These are phyloP conservation scores for Hyphopichia burtonii DNA, from an alignment of 1,139 yeast species.

Conservation along the genomic window DNA sequence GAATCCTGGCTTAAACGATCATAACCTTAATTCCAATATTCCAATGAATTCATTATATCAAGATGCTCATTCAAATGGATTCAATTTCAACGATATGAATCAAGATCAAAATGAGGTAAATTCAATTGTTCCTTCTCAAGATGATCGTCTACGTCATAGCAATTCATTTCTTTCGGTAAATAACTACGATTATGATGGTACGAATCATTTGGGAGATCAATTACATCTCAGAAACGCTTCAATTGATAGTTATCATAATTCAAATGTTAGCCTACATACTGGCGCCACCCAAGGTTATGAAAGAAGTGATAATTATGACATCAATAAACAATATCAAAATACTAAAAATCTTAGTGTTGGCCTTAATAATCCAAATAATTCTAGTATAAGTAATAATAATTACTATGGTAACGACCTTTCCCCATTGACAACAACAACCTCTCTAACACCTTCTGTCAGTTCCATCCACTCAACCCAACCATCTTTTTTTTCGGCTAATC, in stretches of 20 bases:
- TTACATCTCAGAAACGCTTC: conserved; percentile 15
- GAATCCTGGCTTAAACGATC: not conserved
- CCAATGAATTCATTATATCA: not conserved
- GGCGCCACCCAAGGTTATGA: not conserved
- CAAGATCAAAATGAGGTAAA: conserved; percentile 10
- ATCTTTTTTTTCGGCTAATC: conserved; percentile 48
- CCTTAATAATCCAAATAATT: conserved; percentile 2
- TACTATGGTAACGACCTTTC: conserved; percentile 29
- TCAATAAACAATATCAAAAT: not conserved
- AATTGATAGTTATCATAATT: conserved; percentile 13
- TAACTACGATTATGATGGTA: not conserved
- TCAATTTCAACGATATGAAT: not conserved
- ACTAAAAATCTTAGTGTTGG: not conserved
- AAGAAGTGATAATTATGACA: not conserved
- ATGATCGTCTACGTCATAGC: conserved; percentile 1
- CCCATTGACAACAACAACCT: conserved; percentile 47
- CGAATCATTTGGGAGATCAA: not conserved
- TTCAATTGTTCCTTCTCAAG: conserved; percentile 8
- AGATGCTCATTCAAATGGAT: not conserved
- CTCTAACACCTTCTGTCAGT: conserved; percentile 42
- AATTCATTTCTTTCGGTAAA: conserved; percentile 1
- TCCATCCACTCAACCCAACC: conserved; percentile 47
- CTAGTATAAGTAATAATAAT: not conserved
- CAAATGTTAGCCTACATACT: not conserved
- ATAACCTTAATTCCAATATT: not conserved